These are phyloP conservation scores for Panicum virgatum DNA, from an alignment of 202 grass and related monocot genomes.

Conservation along the genomic window DNA sequence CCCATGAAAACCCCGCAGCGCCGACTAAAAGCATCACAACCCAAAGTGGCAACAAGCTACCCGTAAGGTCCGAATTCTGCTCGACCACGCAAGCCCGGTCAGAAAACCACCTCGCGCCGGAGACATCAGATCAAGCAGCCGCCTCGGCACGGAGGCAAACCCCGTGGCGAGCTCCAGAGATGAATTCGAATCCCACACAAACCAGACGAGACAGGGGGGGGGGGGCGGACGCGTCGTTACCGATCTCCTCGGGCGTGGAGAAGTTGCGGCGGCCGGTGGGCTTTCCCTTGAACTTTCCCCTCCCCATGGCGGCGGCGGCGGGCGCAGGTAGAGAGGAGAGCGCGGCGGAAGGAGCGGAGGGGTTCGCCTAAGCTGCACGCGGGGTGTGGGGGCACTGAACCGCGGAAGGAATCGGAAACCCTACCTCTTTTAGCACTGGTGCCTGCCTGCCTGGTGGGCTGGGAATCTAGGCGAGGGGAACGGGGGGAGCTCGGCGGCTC, in stretches of 20 bases:
- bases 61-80: background rate
- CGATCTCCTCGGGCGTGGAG: conserved; percentile 96
- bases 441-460: background rate
- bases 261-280: conserved; percentile 95
- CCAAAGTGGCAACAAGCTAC: background rate
- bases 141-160: background rate
- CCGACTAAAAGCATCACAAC: background rate
- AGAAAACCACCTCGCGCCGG: background rate
- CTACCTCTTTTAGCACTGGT: conserved; percentile 36
- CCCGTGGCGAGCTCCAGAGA: background rate
- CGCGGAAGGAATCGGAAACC: conserved; percentile 56
- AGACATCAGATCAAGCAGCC: conserved; percentile 12
- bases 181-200: conserved; percentile 1
- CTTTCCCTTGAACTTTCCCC: conserved; percentile 98
- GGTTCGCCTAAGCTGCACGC: conserved; percentile 50
- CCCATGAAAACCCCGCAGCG: background rate
- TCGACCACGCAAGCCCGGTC: background rate
- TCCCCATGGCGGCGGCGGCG: conserved; percentile 68
- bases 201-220: background rate
- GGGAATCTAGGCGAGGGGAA: conserved; percentile 11
- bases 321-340: background rate
- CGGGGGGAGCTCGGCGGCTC: background rate
- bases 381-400: background rate
- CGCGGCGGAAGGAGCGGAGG: background rate
- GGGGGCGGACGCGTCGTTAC: conserved; percentile 41